Evolutionary conservation across 352 stramenopile species (phyloP), one percentile per base, ranked within the genome.

Genomic region (Pilasporangium apinafurcum): DNA sequence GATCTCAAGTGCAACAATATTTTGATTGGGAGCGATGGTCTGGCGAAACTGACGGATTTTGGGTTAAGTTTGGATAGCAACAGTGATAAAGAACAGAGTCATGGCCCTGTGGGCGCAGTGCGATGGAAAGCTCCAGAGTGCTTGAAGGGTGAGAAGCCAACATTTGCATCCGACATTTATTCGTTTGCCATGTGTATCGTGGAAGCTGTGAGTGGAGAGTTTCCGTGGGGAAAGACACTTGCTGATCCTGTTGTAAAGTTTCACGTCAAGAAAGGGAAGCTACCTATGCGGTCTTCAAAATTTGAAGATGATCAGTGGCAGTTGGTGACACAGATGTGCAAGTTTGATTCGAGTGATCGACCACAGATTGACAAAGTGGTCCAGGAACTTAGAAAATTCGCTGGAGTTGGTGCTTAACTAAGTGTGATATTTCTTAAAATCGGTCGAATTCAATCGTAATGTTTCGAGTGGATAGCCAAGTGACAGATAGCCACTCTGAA

Each of bases 1-100:
- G 32, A 42, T 9, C 24, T 43, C 32, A 43, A 51, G 32, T 42
- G 44, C 33, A 35, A 51, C 16, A 51, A 51, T 21, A 26, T 42
- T 32, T 53, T 94, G 8, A 45, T 92, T 4, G 73, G 69, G n/a
- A 37, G 57, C 21, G 21, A 52, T 9, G 41, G 52, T 2, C 26
- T 33, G 5, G 48, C 37, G 5, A 62, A 67, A 31, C 10, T 67
- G 17, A 34, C 34, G 0, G 57, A 59, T 16, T 67, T 67, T 67
- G 57, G 57, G 9, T 32, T 51, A 18, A 59, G 48, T 27, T 29
- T 54, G 9, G 13, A 42, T 4, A 18, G 17, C 43, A 31, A n/a
- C 1, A 34, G 42, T 28, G 16, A 28, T 26, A 43, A 37, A n/a
- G 32, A 31, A 10, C 27, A 49, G 12, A 26, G 25, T 21, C 10